Base-by-base conservation (phyloP, 1,284 basidiomycete species). In the Megacollybia platyphylla region DNA sequence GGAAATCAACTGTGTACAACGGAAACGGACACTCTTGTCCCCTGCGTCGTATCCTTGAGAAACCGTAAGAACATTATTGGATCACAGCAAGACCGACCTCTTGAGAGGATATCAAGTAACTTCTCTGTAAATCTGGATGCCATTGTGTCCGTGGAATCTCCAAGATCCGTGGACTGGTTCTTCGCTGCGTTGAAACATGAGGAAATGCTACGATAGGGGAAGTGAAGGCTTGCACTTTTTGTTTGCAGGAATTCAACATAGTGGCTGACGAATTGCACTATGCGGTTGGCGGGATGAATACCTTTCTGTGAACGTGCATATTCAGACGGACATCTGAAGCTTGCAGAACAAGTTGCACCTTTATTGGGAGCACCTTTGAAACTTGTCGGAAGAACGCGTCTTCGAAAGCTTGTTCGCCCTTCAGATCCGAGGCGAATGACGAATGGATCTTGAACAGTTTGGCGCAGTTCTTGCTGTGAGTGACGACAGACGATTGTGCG, bases 1-100 rank as follows among this genome's bases (percentile, higher is more conserved):
- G 0, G 83, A 79, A 13, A 88, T 72, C 28, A 87, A 62, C 46
- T 87, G 81, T 0, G 87, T 73, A 47, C 80, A 83, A n/a, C 92
- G 76, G 53, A 84, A 90, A 8, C 92, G 74, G 18, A 88, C 82
- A 86, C 61, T 94, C 96, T 3, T 91, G 87, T 9, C 71, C 60
- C 59, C 92, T 4, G 31, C 31, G 15, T 11, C 31, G 11, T 34
- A 11, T 34, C 31, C 15, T 31, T 11, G 4, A 15, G 4, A 34
- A 5, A 24, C 4, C 5, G 20, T 3, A 5, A 24, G 20, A 24
- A 24, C 5, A 24, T 24, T 24, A 24, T 5, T 5, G 20, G 5
- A 2, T 24, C 20, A 24, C 3, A 24, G 20, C 20, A 5, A 24
- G 20, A 24, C 20, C 20, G 92, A 0, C 92, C 92, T 46, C 77